These are phyloP conservation scores for Pseudogymnoascus sp. DNA, from an alignment of 2,329 filamentous ascomycete species.

Conservation along the genomic window DNA sequence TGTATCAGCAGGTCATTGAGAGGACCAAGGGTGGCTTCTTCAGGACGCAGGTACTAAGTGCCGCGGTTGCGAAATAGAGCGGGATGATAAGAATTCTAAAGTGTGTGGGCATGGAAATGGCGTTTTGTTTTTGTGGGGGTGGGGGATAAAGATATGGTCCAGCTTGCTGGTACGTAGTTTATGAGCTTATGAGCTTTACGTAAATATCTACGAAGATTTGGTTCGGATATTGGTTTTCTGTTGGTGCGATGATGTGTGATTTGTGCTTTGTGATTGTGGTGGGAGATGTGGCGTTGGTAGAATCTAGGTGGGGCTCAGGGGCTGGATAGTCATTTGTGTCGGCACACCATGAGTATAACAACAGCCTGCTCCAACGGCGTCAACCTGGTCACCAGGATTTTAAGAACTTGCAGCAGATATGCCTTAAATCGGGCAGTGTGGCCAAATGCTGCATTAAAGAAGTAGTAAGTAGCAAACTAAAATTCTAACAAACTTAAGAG, in stretches of 20 bases:
- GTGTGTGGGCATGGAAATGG: conserved; percentile 7
- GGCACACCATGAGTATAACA: too few species aligned
- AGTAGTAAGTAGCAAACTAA: too few species aligned
- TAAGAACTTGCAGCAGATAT: too few species aligned
- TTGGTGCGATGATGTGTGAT: background rate
- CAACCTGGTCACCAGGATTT: too few species aligned
- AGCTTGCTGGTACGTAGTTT: conserved; percentile 11
- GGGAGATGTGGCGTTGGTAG: too few species aligned
- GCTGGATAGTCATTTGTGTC: too few species aligned
- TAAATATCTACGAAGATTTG: conserved; percentile 9
- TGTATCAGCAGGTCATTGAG: conserved; percentile 99
- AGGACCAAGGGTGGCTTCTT: conserved; percentile 98
- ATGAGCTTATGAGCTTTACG: conserved; percentile 10
- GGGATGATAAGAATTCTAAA: background rate
- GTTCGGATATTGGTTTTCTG: background rate
- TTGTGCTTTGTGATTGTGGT: background rate
- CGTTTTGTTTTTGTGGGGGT: background rate
- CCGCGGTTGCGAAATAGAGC: conserved; percentile 30
- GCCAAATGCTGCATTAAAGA: too few species aligned
- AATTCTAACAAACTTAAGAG: too few species aligned
- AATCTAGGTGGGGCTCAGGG: too few species aligned
- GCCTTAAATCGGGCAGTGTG: too few species aligned
- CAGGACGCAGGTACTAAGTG: conserved; percentile 84
- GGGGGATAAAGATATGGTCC: conserved; percentile 11
- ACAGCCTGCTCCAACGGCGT: too few species aligned